phyloP scores from a whole-genome alignment of 2,329 filamentous ascomycete genomes.

The Byssothecium circinans region DNA sequence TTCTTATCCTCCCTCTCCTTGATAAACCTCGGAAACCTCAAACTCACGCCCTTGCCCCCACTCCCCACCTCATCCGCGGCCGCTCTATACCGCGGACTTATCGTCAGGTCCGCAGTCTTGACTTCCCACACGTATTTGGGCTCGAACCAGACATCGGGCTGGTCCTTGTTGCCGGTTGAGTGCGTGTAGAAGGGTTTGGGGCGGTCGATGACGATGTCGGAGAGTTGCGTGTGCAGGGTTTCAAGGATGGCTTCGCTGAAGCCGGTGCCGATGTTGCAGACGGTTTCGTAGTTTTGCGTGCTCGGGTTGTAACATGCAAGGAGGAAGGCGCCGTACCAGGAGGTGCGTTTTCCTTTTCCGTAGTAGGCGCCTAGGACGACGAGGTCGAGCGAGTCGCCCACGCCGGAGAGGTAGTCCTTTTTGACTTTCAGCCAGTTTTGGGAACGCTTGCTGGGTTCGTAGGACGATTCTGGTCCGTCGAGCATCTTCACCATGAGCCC shows the following conservation, averaged over 20 bases:
- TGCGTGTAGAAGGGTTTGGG: constrained; percentile 95
- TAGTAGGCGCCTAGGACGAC: constrained; percentile 94
- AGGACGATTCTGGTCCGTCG: constrained; percentile 87
- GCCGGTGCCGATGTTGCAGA: constrained; percentile 98
- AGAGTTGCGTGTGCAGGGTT: constrained; percentile 76
- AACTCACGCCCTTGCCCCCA: constrained; percentile 76
- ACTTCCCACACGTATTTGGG: constrained; percentile 95
- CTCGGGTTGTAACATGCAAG: constrained; percentile 87
- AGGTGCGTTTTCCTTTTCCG: constrained; percentile 93
- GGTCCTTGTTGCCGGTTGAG: constrained; percentile 80
- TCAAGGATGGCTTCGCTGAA: constrained; percentile 96
- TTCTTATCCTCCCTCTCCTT: constrained; percentile 94
- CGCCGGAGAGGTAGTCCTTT: constrained; percentile 92
- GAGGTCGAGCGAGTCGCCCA: constrained; percentile 93
- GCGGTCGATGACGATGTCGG: constrained; percentile 77
- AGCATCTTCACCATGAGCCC: constrained; percentile 99
- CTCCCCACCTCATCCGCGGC: constrained; percentile 74
- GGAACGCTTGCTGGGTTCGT: constrained; percentile 93
- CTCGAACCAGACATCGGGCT: constrained; percentile 99
- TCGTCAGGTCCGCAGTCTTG: constrained; percentile 90
- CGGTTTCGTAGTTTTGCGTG: constrained; percentile 84
- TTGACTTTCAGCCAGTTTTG: constrained; percentile 99
- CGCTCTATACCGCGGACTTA: constrained; percentile 92
- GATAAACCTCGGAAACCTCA: constrained; percentile 92
- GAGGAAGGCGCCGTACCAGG: constrained; percentile 92